These are phyloP conservation scores for Trametes maxima DNA, from an alignment of 768 basidiomycete genomes.

Conservation along the genomic window DNA sequence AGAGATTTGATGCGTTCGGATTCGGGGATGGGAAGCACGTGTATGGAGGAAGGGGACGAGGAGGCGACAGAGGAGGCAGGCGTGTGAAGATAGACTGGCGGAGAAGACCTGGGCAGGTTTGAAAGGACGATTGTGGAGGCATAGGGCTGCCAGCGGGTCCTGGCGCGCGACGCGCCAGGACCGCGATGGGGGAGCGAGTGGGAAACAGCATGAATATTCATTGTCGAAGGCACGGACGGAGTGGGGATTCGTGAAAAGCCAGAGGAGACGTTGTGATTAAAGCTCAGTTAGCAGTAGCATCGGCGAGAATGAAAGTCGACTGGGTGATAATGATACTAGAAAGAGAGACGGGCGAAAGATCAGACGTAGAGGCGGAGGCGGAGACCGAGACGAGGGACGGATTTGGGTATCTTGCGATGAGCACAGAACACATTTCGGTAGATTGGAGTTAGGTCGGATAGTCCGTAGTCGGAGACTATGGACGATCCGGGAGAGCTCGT, in stretches of 20 bases:
- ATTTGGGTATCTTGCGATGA: constrained; percentile 25
- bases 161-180: constrained; percentile 60
- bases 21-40: constrained; percentile 39
- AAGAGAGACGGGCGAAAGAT: background rate
- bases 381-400: constrained; percentile 19
- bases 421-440: constrained; percentile 29
- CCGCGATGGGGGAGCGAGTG: constrained; percentile 71
- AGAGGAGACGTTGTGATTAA: constrained; percentile 19
- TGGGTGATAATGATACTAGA: constrained; percentile 27
- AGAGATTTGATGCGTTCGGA: constrained; percentile 34
- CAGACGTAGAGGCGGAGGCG: constrained; percentile 1
- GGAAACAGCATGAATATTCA: constrained; percentile 41
- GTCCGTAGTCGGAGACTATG: constrained; percentile 36
- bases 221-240: constrained; percentile 22
- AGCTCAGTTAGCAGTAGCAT: constrained; percentile 30
- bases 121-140: constrained; percentile 43
- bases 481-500: constrained; percentile 34
- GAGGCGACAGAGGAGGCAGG: constrained; percentile 57
- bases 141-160: constrained; percentile 85
- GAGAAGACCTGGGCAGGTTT: constrained; percentile 38
- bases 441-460: constrained; percentile 23
- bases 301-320: constrained; percentile 19
- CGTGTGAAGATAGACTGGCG: constrained; percentile 53
- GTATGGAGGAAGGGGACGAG: constrained; percentile 42
- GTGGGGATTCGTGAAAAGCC: constrained; percentile 23